Conservation (phyloP, 1,284 basidiomycete species). For the Trichosporon coremiiforme region DNA sequence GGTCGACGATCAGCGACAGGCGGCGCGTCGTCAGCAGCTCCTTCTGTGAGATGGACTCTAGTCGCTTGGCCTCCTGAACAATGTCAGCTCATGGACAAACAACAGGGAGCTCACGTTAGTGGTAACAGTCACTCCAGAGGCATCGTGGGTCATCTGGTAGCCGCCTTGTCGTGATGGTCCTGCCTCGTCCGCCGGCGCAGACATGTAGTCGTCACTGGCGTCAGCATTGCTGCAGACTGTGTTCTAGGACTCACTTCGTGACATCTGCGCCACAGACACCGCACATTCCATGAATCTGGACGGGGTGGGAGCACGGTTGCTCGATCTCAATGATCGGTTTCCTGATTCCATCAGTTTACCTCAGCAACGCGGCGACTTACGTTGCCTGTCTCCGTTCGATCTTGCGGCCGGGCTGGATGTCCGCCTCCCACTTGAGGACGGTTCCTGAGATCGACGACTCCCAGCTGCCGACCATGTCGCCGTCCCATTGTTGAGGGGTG, state of each 20-base stretch:
- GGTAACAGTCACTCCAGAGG: conserved; percentile 57
- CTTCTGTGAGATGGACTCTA: conserved; percentile 78
- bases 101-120: conserved; percentile 41
- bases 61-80: conserved; percentile 77
- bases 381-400: conserved; percentile 42
- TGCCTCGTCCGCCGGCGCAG: conserved; percentile 68
- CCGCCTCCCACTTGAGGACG: conserved; percentile 48
- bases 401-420: conserved; percentile 39
- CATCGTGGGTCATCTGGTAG: conserved; percentile 55
- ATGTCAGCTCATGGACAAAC: conserved; percentile 17
- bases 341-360: conserved; percentile 30
- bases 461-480: conserved; percentile 81
- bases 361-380: conserved; percentile 33
- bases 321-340: conserved; percentile 67
- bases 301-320: conserved; percentile 90
- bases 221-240: conserved; percentile 22
- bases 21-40: conserved; percentile 74
- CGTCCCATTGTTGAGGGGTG: conserved; percentile 56
- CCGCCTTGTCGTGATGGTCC: conserved; percentile 45
- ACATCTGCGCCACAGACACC: conserved; percentile 92
- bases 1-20: conserved; percentile 93
- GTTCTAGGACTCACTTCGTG: conserved; percentile 68
- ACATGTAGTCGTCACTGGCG: conserved; percentile 77
- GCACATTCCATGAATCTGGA: conserved; percentile 89
- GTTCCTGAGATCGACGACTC: conserved; percentile 77